Evolutionary conservation across 768 basidiomycete genomes (phyloP).

Genomic region (Mycena crocata): DNA sequence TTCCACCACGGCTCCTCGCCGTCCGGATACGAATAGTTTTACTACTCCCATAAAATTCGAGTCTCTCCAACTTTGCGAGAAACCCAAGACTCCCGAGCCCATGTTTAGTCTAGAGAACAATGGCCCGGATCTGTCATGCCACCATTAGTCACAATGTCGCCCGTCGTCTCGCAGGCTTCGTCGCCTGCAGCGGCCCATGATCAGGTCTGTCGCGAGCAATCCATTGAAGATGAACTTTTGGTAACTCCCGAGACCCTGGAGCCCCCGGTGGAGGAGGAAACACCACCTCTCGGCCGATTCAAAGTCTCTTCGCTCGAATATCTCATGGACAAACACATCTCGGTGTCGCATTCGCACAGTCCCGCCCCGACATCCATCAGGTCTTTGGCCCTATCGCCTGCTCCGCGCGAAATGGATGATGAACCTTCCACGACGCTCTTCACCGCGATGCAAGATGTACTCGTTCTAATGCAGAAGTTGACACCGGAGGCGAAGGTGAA

Average conservation of each 20-base stretch:
- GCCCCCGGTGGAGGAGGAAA: slow-evolving; percentile 10
- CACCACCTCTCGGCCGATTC: slow-evolving; percentile 32
- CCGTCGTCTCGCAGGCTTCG: slow-evolving; percentile 23
- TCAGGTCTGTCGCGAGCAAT: slow-evolving; percentile 23
- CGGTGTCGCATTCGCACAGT: slow-evolving; percentile 26
- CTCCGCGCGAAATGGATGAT: slow-evolving; percentile 16
- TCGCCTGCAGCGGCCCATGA: slow-evolving; percentile 18
- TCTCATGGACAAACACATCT: slow-evolving; percentile 30
- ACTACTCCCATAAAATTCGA: too few relatives aligned
- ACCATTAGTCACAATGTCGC: slow-evolving; percentile 13
- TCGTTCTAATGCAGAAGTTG: slow-evolving; percentile 32
- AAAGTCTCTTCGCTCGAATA: slow-evolving; percentile 29
- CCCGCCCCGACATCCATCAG: background rate
- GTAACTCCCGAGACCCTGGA: slow-evolving; percentile 5
- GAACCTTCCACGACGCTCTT: slow-evolving; percentile 25
- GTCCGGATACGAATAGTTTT: too few relatives aligned
- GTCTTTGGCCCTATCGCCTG: slow-evolving; percentile 5
- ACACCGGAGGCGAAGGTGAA: slow-evolving; percentile 23
- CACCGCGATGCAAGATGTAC: slow-evolving; percentile 30
- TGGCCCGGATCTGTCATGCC: slow-evolving; percentile 17
- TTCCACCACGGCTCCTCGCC: too few relatives aligned
- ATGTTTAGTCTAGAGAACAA: slow-evolving; percentile 23
- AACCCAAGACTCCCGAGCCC: too few relatives aligned
- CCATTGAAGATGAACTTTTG: slow-evolving; percentile 6
- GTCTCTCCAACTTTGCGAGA: too few relatives aligned